Evolutionary conservation across 2,329 filamentous ascomycete genomes (phyloP), one percentile per base, ranked within the genome.

Genomic region (Sclerotinia nivalis): DNA sequence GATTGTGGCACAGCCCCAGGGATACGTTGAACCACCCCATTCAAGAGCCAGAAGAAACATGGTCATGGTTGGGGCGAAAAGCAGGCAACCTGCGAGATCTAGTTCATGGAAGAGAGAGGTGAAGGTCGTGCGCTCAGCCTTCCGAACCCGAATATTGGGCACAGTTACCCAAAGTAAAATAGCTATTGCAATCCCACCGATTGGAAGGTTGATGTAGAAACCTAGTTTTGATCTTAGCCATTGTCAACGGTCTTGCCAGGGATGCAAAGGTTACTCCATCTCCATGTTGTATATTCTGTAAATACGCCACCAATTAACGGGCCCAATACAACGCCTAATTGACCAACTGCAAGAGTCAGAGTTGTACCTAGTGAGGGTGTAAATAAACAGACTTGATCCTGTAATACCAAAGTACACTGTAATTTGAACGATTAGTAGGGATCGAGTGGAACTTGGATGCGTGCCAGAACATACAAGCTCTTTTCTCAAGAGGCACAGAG

Each of bases 191-290:
- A 77, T 68, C 25, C 60, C 80, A 6, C 82, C 81, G 40, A 82
- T 75, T 0, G 82, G 82, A 2, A 84, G 76, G 69, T 80, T 82
- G 75, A 82, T 81, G 73, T 77, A 80, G 5, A 83, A 78, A 72
- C 82, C 75, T 77, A 40, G 4, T 22, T 47, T 6, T 47, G 13
- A 25, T 34, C 4, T 25, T 34, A 58, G 22, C n/a, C 40, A 61
- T 20, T 22, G 60, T 55, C 37, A 66, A 43, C 62, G n/a, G 68
- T 52, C 37, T 22, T 34, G 20, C 6, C 45, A 31, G 7, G 37
- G 25, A 58, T 49, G 40, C 18, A n/a, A n/a, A 28, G 71, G 64
- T 79, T 75, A 49, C 75, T 75, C 75, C 74, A 76, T 68, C 75
- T 52, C 75, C 75, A 76, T 10, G 78, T 77, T 0, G 81, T 80